Percentiles rank a stretch among this genome's conserved stretches.
These are phyloP conservation scores for Diaporthe amygdali DNA, from an alignment of 2,329 filamentous ascomycete genomes.

Conservation along the genomic window DNA sequence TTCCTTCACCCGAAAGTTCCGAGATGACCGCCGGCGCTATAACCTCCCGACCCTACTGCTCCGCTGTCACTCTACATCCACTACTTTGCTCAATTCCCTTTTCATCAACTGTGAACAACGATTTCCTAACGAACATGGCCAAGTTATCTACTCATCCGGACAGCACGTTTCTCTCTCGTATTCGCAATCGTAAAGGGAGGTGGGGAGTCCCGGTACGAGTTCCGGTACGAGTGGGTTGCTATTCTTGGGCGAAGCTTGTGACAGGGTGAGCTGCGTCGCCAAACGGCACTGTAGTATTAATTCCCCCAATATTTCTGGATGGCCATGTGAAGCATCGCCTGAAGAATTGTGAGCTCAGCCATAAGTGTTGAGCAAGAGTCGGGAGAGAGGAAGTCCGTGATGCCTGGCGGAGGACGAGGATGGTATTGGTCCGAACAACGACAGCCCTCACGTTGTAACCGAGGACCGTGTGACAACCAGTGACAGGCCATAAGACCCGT, in stretches of 20 bases:
- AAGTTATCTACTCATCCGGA: constrained; percentile 58
- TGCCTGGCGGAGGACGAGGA: neutral
- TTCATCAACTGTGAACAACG: constrained; percentile 66
- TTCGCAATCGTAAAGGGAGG: constrained; percentile 36
- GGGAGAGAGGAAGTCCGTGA: constrained; percentile 35
- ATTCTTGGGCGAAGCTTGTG: constrained; percentile 48
- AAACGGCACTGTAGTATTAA: constrained; percentile 54
- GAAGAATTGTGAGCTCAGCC: constrained; percentile 55
- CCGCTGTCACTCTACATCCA: constrained; percentile 53
- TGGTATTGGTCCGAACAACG: neutral
- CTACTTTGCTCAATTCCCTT: constrained; percentile 60
- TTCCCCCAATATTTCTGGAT: constrained; percentile 53
- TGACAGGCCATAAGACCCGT: neutral
- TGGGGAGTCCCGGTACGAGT: constrained; percentile 41
- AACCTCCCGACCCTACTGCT: constrained; percentile 29
- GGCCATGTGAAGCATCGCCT: constrained; percentile 53
- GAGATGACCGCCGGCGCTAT: neutral
- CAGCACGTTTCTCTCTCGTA: constrained; percentile 55
- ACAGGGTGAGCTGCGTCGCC: constrained; percentile 34
- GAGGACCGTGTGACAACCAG: neutral
- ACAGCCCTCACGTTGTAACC: neutral
- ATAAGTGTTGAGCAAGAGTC: constrained; percentile 56
- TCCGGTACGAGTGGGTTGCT: constrained; percentile 55
- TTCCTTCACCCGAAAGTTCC: neutral
- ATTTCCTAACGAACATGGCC: constrained; percentile 64